Conservation (phyloP, 257 asterid species). For the Solanum tacnaense region DNA sequence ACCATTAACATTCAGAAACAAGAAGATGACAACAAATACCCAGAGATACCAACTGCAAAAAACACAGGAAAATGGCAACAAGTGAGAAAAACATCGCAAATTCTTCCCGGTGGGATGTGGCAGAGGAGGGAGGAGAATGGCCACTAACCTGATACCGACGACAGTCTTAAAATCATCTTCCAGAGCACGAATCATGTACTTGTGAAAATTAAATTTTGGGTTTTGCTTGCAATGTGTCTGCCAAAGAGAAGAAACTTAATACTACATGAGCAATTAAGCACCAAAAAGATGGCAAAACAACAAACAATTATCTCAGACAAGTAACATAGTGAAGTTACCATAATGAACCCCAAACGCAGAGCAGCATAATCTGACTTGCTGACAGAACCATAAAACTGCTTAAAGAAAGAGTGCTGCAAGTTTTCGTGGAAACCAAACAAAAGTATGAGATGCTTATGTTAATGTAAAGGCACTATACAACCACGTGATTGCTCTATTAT, state of each 20-base stretch:
- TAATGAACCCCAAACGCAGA: constrained; percentile 83
- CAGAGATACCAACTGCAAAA: constrained; percentile 95
- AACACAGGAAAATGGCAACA: not conserved
- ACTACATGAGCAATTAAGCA: not conserved
- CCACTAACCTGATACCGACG: constrained; percentile 74
- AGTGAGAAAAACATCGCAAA: not conserved
- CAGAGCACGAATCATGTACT: constrained; percentile 92
- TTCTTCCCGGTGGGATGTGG: not conserved
- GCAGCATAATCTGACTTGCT: constrained; percentile 82
- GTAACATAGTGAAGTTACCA: constrained; percentile 25
- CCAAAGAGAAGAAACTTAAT: constrained; percentile 9
- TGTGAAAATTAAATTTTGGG: constrained; percentile 90
- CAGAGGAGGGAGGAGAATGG: not conserved
- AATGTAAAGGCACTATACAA: not conserved
- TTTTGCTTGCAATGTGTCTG: constrained; percentile 89
- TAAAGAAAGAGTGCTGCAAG: constrained; percentile 78
- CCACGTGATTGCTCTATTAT: not conserved
- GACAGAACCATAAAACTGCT: constrained; percentile 91
- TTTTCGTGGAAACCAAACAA: not conserved
- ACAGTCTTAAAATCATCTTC: constrained; percentile 92
- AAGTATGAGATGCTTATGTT: not conserved
- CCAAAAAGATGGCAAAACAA: not conserved
- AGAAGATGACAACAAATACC: constrained; percentile 76
- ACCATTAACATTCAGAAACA: constrained; percentile 80
- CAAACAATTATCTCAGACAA: not conserved